Evolutionary conservation across 2,329 filamentous ascomycete species (phyloP), one percentile per base, ranked within the genome.

Genomic region (Claviceps spartinae): DNA sequence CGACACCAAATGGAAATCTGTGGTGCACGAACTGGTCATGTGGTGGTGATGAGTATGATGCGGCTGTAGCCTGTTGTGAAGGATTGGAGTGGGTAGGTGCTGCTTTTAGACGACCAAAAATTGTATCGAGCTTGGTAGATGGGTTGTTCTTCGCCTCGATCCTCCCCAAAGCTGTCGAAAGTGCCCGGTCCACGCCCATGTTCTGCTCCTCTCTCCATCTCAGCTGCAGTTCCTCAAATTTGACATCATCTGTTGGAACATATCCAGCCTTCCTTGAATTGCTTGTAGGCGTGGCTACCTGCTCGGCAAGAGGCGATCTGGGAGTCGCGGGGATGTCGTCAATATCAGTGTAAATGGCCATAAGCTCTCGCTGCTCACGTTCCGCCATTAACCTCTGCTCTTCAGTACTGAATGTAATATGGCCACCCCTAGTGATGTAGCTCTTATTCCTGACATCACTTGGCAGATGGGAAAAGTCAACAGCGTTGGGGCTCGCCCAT

Each of bases 301-400:
- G 52, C 57, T 72, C 72, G 7, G 61, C 65, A 1, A 63, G 63
- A 0, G 78, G 78, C 13, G 77, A 81, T 59, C 76, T 76, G 13
- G 78, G 77, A 3, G 76, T 75, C 2, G 72, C 67, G 1, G 78
- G 78, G 47, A 81, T 79, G 54, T 81, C 77, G 3, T 71, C 67
- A 1, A 67, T 59, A 47, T 74, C 72, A 1, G 73, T 72, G 58
- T 82, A 82, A 45, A 81, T 69, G n/a, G 70, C 76, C 75, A 84
- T 80, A 37, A 84, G 69, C 58, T 81, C 79, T 11, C 70, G 71
- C 47, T 73, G 74, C 60, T 83, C 80, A 26, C 79, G 75, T 47
- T 77, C 72, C 6, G 71, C 69, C 62, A 82, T 81, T 24, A 67
- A 62, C 54, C 73, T 71, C 57, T 80, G 76, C 62, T 83, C 76